Conservation (phyloP, 345 rosid species). For the Nasturtium officinale region DNA sequence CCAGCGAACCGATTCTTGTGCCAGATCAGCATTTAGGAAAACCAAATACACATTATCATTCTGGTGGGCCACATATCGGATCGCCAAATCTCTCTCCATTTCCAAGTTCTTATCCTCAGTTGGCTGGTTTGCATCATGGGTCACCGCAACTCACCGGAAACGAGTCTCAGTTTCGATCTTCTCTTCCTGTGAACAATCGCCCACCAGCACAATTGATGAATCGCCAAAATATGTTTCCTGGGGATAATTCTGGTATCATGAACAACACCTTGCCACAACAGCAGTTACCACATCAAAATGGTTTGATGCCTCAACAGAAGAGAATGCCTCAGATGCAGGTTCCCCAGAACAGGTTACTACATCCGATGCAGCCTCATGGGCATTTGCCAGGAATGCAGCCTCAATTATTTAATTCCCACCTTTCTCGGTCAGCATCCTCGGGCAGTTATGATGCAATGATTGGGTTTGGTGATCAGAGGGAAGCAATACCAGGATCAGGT, state of each 20-base stretch:
- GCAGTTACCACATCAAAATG: conserved; percentile 67
- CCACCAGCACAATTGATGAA: conserved; percentile 67
- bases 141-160: conserved; percentile 58
- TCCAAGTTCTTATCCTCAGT: conserved; percentile 61
- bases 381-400: conserved; percentile 66
- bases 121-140: conserved; percentile 60
- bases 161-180: conserved; percentile 57
- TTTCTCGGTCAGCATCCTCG: conserved; percentile 61
- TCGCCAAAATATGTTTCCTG: conserved; percentile 59
- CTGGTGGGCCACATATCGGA: conserved; percentile 61
- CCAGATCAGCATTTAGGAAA: conserved; percentile 61
- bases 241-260: conserved; percentile 59
- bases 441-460: conserved; percentile 61
- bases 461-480: conserved; percentile 62
- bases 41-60: conserved; percentile 53
- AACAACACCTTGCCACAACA: conserved; percentile 62
- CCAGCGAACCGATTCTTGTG: conserved; percentile 73
- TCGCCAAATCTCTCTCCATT: conserved; percentile 59
- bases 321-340: conserved; percentile 52
- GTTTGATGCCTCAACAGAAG: conserved; percentile 52
- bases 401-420: conserved; percentile 62
- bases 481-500: conserved; percentile 61
- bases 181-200: conserved; percentile 54
- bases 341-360: conserved; percentile 63
- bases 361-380: conserved; percentile 62